These are phyloP conservation scores for Linnemannia exigua DNA, from an alignment of 192 early-diverging fungal species.

Conservation along the genomic window DNA sequence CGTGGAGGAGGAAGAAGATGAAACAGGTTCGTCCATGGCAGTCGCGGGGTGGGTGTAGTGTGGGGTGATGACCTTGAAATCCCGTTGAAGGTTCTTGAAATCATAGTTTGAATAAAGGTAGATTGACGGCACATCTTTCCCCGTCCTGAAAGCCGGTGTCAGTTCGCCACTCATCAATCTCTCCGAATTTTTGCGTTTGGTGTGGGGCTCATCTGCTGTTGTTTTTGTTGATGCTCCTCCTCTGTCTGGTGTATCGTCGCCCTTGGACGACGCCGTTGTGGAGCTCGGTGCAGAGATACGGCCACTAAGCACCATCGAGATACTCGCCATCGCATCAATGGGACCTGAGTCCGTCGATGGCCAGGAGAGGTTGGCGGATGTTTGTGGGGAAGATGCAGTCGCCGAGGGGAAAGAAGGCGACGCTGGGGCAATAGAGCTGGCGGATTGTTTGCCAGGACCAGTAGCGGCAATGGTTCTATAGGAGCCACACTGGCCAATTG, in stretches of 20 bases:
- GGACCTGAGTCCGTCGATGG: slow-evolving; percentile 1
- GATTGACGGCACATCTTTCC: slow-evolving; percentile 16
- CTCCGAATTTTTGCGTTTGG: slow-evolving; percentile 6
- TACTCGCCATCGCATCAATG: slow-evolving; percentile 26
- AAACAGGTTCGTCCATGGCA: neutral
- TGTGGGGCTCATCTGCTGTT: neutral
- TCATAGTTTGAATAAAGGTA: slow-evolving; percentile 33
- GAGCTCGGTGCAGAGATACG: slow-evolving; percentile 20
- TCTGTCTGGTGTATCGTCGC: neutral
- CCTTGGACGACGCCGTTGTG: slow-evolving; percentile 6
- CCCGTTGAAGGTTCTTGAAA: slow-evolving; percentile 27
- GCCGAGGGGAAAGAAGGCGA: slow-evolving; percentile 29
- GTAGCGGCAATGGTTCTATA: slow-evolving; percentile 28
- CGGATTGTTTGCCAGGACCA: slow-evolving; percentile 22
- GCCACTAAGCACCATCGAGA: slow-evolving; percentile 21
- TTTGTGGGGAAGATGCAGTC: slow-evolving; percentile 11
- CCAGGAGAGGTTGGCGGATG: slow-evolving; percentile 14
- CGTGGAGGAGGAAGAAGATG: neutral
- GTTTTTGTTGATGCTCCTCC: neutral
- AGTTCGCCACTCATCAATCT: slow-evolving; percentile 24
- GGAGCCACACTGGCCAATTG: slow-evolving; percentile 29
- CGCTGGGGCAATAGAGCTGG: neutral
- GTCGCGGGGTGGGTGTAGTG: slow-evolving; percentile 17
- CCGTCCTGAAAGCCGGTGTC: slow-evolving; percentile 18
- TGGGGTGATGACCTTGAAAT: slow-evolving; percentile 28